These are phyloP conservation scores for Ananas comosus DNA, from an alignment of 176 grass and related monocot species.

Conservation along the genomic window DNA sequence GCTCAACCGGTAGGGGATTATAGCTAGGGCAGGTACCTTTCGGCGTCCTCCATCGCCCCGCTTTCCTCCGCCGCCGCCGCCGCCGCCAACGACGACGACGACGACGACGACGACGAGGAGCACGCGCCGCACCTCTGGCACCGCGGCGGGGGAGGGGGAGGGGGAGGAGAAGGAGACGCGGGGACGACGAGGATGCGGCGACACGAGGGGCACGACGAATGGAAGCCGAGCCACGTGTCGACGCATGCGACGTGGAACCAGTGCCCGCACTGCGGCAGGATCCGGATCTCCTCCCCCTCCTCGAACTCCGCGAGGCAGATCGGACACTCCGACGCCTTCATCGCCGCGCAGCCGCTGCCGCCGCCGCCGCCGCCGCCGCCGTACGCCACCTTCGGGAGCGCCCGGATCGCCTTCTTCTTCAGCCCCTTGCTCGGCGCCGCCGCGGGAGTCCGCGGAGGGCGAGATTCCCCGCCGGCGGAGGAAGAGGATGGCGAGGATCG, in stretches of 20 bases:
- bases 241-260: conserved; percentile 65
- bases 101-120: not conserved
- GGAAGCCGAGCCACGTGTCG: conserved; percentile 58
- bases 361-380: conserved; percentile 28
- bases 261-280: conserved; percentile 75
- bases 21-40: not conserved
- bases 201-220: conserved; percentile 66
- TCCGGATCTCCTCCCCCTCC: conserved; percentile 55
- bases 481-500: conserved; percentile 11
- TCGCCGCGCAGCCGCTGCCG: conserved; percentile 32
- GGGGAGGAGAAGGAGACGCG: not conserved
- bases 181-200: conserved; percentile 55
- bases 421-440: conserved; percentile 28
- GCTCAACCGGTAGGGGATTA: not conserved
- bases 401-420: conserved; percentile 55
- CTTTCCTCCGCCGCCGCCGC: not conserved
- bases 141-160: conserved; percentile 9
- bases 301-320: conserved; percentile 61
- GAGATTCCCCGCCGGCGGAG: not conserved
- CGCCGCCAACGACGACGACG: too few relatives aligned
- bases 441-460: not conserved
- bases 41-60: not conserved
- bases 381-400: conserved; percentile 50
- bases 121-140: not conserved
- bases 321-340: conserved; percentile 28